Percentiles rank a stretch among this genome's conserved stretches.
phyloP scores from a whole-genome alignment of 169 alveolate genomes.

The Sarcocystis neurona region DNA sequence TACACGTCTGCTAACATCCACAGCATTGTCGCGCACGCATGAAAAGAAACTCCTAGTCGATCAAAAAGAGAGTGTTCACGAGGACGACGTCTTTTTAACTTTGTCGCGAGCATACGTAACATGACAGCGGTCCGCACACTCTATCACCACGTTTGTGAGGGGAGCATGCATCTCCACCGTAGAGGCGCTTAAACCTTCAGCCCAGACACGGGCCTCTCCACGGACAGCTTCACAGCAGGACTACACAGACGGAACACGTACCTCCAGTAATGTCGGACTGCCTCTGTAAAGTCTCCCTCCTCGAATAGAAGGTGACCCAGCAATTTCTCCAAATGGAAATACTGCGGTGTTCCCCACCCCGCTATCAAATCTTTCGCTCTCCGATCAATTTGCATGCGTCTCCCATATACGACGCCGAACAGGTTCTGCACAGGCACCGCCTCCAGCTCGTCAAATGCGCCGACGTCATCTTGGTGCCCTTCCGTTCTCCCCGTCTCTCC shows the following conservation, averaged over 20 bases:
- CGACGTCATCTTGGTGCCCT: not conserved
- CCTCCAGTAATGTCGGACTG: constrained; percentile 36
- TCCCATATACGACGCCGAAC: not conserved
- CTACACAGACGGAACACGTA: not conserved
- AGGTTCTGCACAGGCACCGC: not conserved
- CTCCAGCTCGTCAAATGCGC: not conserved
- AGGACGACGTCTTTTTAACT: too few relatives aligned
- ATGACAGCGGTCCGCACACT: too few relatives aligned
- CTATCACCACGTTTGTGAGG: too few relatives aligned
- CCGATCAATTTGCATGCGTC: constrained; percentile 19
- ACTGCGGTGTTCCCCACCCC: constrained; percentile 35
- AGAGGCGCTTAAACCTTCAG: too few relatives aligned
- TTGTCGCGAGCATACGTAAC: too few relatives aligned
- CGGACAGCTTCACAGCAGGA: too few relatives aligned
- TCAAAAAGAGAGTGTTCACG: too few relatives aligned
- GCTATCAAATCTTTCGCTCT: constrained; percentile 3
- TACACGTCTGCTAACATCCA: too few relatives aligned
- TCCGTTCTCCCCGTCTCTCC: not conserved
- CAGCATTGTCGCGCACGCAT: too few relatives aligned
- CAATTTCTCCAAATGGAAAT: constrained; percentile 24
- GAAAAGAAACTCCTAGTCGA: too few relatives aligned
- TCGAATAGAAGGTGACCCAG: constrained; percentile 37
- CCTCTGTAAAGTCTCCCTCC: not conserved
- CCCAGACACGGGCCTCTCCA: too few relatives aligned
- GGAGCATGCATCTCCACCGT: too few relatives aligned